A percentile compares a stretch with the other conserved stretches of the same genome.
phyloP scores from a whole-genome alignment of 148 eudicot species.

The Rhododendron mucronatum region DNA sequence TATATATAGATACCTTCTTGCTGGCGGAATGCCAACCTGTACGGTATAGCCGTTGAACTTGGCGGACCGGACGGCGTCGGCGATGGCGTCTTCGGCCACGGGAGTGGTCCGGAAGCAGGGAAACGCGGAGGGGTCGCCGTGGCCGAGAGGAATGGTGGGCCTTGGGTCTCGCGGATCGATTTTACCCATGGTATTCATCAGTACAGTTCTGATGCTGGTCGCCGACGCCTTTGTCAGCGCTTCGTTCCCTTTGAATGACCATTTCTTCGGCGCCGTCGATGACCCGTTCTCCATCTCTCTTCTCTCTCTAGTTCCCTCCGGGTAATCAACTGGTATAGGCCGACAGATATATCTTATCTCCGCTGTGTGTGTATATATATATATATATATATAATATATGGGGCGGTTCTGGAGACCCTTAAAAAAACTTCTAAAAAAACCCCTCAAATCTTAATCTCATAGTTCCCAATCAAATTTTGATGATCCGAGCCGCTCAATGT shows the following conservation, averaged over 20 bases:
- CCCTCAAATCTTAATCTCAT: too few species aligned
- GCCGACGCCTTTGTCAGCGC: constrained; percentile 13
- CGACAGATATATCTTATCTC: neutral
- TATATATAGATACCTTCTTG: constrained; percentile 18
- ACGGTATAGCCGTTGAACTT: constrained; percentile 35
- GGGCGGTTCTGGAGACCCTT: too few species aligned
- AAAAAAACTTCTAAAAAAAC: too few species aligned
- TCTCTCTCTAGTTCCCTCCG: neutral
- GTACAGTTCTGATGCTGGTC: constrained; percentile 24
- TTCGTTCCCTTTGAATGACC: constrained; percentile 31
- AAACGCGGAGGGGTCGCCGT: constrained; percentile 37
- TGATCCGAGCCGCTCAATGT: too few species aligned
- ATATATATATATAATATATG: too few species aligned
- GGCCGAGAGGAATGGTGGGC: constrained; percentile 24
- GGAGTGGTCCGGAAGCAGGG: constrained; percentile 35
- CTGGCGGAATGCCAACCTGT: constrained; percentile 27
- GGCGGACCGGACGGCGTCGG: constrained; percentile 27
- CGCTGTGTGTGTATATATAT: too few species aligned
- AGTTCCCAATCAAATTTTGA: too few species aligned
- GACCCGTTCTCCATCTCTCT: constrained; percentile 26
- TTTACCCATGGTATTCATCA: constrained; percentile 10
- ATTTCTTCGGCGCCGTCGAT: neutral
- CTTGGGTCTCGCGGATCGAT: constrained; percentile 13
- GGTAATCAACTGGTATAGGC: neutral
- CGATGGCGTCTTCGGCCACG: constrained; percentile 35